Conservation (phyloP, 2,329 filamentous ascomycete species). For the Lojkania enalia region DNA sequence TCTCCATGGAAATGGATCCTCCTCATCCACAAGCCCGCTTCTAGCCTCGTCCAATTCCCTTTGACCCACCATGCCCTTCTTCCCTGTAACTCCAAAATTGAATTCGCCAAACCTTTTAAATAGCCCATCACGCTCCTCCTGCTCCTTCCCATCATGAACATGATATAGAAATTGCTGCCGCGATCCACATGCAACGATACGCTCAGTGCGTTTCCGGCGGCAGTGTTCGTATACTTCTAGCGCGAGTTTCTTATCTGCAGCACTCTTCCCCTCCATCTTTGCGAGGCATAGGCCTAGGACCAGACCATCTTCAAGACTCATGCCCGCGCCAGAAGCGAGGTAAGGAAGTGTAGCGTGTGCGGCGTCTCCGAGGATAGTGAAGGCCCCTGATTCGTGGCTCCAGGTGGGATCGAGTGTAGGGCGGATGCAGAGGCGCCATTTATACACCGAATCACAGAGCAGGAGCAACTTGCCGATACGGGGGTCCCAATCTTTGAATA, state of each 20-base stretch:
- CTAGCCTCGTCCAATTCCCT: constrained; percentile 21
- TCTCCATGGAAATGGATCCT: constrained; percentile 44
- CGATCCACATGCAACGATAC: constrained; percentile 63
- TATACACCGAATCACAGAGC: constrained; percentile 62
- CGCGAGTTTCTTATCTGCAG: constrained; percentile 43
- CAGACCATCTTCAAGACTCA: constrained; percentile 64
- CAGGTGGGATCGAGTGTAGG: constrained; percentile 58
- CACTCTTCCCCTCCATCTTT: constrained; percentile 46
- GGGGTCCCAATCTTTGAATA: constrained; percentile 63
- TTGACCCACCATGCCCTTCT: constrained; percentile 29
- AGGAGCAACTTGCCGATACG: constrained; percentile 57
- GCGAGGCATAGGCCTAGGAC: constrained; percentile 61
- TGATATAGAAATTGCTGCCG: constrained; percentile 65
- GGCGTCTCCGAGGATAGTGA: constrained; percentile 65
- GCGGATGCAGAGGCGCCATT: constrained; percentile 64
- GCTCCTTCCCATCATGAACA: constrained; percentile 61
- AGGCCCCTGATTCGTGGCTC: constrained; percentile 59
- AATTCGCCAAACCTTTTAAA: constrained; percentile 32
- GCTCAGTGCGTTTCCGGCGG: constrained; percentile 61
- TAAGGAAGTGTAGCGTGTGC: constrained; percentile 69
- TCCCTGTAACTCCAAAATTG: too few species aligned
- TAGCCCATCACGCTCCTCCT: constrained; percentile 55
- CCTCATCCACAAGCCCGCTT: constrained; percentile 26
- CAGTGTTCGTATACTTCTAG: constrained; percentile 60
- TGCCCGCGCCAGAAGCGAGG: constrained; percentile 60